Base-by-base conservation (phyloP, 257 asterid species). In the Anisodus acutangulus region DNA sequence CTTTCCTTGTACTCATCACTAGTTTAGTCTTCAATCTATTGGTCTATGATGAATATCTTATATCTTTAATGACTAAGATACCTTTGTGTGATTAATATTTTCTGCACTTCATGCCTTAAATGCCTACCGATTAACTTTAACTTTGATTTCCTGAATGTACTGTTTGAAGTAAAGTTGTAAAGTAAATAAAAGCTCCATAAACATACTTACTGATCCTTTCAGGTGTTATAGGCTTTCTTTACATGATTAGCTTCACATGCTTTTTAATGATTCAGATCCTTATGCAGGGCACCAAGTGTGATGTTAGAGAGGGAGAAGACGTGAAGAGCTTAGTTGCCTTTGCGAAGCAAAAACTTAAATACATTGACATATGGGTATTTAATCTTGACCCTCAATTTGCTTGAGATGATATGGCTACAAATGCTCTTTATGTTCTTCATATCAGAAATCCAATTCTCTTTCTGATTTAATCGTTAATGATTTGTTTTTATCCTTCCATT, bases 331-430 rank as follows among this genome's bases (percentile, higher is more conserved):
- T 95, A 87, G 98, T 93, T 86, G 82, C 91, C 72, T 95, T 93
- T 91, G 94, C 98, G 2, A 92, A 94, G 85, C 88, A 91, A 81
- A 88, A 91, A 45, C 94, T 95, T 54, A 86, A 89, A 84, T 89
- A 92, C 91, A 90, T 95, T 79, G 99, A 95, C 85, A 88, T 95
- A 89, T 95, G 99, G 99, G 99, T 95, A 93, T 62, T 58, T 74
- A 37, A 47, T 76, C 78, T 78, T 55, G 26, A 15, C 35, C 51
- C 63, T 59, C 78, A 81, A 71, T 85, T 88, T 85, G 79, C 71
- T 22, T 78, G 16, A 39, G 47, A 15, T 68, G 60, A 84, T 17
- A 51, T 17, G 41, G 67, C 19, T 51, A 6, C 26, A 0, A 70
- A 8, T 47, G 51, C 67, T n/a, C 63, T 76, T 22, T 8, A 43